Conservation (phyloP, 371 early-diverging fungal species). For the Mucor indicus region DNA sequence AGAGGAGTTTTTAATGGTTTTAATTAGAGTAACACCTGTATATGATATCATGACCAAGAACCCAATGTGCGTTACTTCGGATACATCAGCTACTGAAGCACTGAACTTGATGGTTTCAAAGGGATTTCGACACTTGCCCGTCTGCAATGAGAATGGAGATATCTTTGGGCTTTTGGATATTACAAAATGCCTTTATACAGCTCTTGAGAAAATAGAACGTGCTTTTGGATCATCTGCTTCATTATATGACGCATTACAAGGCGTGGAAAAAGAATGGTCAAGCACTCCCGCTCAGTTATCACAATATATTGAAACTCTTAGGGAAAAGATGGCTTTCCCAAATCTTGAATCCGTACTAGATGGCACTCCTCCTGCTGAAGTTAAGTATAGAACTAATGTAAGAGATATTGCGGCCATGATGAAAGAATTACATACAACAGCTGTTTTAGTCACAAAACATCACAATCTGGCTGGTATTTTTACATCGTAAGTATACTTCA, state of each 20-base stretch:
- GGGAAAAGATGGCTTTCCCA: slow-evolving; percentile 85
- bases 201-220: slow-evolving; percentile 87
- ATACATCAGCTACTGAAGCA: slow-evolving; percentile 88
- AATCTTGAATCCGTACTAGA: slow-evolving; percentile 79
- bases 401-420: slow-evolving; percentile 87
- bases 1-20: too few relatives aligned
- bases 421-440: slow-evolving; percentile 85
- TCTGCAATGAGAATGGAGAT: slow-evolving; percentile 76
- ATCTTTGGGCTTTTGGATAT: slow-evolving; percentile 93
- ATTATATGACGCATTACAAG: slow-evolving; percentile 84
- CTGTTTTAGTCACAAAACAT: slow-evolving; percentile 82
- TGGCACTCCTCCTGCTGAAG: slow-evolving; percentile 71
- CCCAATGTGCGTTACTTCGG: slow-evolving; percentile 83
- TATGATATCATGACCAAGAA: slow-evolving; percentile 88
- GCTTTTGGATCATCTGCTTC: slow-evolving; percentile 81
- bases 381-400: slow-evolving; percentile 78
- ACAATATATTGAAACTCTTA: slow-evolving; percentile 69
- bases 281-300: slow-evolving; percentile 41
- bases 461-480: slow-evolving; percentile 85
- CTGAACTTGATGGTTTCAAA: slow-evolving; percentile 90
- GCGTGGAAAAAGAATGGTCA: slow-evolving; percentile 75
- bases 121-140: slow-evolving; percentile 88
- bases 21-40: slow-evolving; percentile 80
- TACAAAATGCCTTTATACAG: slow-evolving; percentile 91
- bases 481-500: slow-evolving; percentile 52